A percentile compares a stretch with the other conserved stretches of the same genome.
These are phyloP conservation scores for Medicago arabica DNA, from an alignment of 306 rosid genomes.

Conservation along the genomic window DNA sequence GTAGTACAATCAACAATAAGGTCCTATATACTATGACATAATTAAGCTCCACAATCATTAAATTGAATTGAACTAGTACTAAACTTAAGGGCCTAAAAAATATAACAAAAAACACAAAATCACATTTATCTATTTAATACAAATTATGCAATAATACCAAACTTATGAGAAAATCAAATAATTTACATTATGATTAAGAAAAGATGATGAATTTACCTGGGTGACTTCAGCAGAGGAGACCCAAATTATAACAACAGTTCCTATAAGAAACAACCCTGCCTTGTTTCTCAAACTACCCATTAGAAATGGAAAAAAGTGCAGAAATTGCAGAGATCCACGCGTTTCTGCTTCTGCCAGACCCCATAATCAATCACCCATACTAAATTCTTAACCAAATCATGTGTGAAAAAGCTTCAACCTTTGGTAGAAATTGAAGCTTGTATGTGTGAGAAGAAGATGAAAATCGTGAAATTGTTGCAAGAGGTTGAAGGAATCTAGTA, in stretches of 20 bases:
- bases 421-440: constrained; percentile 22
- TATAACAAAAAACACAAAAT: neutral
- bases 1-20: neutral
- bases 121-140: constrained; percentile 12
- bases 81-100: neutral
- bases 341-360: constrained; percentile 43
- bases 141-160: constrained; percentile 8
- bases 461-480: neutral
- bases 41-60: constrained; percentile 11
- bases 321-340: constrained; percentile 48
- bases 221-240: constrained; percentile 97
- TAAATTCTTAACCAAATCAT: constrained; percentile 34
- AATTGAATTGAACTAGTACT: neutral
- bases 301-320: constrained; percentile 30
- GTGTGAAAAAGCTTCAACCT: constrained; percentile 32
- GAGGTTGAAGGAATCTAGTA: constrained; percentile 34
- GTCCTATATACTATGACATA: constrained; percentile 4
- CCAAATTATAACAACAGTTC: constrained; percentile 88
- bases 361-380: constrained; percentile 24
- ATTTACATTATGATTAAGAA: neutral
- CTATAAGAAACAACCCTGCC: constrained; percentile 84
- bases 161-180: neutral
- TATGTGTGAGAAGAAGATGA: neutral
- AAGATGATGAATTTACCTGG: constrained; percentile 58
- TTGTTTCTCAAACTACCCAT: constrained; percentile 88